Evolutionary conservation across 2,329 filamentous ascomycete species (phyloP), one percentile per base, ranked within the genome.

Genomic region (Aurifilum marmelostoma): DNA sequence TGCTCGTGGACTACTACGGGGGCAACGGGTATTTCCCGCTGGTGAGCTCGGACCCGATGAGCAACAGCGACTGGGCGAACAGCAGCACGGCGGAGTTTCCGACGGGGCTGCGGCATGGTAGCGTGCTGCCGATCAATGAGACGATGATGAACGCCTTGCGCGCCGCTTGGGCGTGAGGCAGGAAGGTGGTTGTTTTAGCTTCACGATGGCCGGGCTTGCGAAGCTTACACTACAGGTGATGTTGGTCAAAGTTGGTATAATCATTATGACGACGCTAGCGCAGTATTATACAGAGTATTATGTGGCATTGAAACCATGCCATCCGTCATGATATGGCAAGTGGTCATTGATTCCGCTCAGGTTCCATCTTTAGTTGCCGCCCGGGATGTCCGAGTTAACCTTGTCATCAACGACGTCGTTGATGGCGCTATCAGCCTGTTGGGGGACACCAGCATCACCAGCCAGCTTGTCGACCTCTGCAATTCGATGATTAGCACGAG

Each of bases 1-100:
- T 87, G 41, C 72, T 87, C 65, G 73, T 88, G n/a, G 84, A 87
- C 67, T 82, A 81, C 69, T 84, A 83, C 69, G 80, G 80, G 7
- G 76, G 74, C 14, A 80, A 82, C 72, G 85, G 85, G 8, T 87
- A 87, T 70, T 73, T 79, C 34, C 84, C 84, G 24, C 86, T 83
- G 69, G 80, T 84, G 75, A 83, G 79, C 65, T 77, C 74, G 0
- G 78, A 82, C 66, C 79, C 84, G 21, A 74, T 77, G 71, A 78
- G 75, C 3, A 85, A 85, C 56, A 69, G 69, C 32, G 79, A 76
- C 24, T 88, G 85, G 84, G 78, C 75, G 1, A 80, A 81, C 39
- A 84, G 81, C 58, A 77, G 78, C 68, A 73, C 80, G 50, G 73
- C 74, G 1, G 76, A 72, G 0, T 87, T 84, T 72, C 85, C 85